phyloP scores from a whole-genome alignment of 805 yeast species.

The Wickerhamiella siamensis region DNA sequence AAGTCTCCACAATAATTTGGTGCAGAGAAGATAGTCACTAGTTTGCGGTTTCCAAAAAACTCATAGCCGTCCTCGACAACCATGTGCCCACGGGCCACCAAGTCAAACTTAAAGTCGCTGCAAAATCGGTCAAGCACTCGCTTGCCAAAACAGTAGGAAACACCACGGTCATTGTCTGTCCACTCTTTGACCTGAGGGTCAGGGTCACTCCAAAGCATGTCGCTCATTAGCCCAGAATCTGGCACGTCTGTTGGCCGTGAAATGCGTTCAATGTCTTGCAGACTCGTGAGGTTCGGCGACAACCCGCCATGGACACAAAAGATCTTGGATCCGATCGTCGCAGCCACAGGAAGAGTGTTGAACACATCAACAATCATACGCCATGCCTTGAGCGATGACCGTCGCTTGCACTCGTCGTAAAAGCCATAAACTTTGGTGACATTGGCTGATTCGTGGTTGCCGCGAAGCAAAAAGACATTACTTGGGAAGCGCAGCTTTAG shows the following conservation, averaged over 20 bases:
- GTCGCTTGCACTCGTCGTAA: conserved; percentile 92
- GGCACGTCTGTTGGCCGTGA: conserved; percentile 78
- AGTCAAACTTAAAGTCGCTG: conserved; percentile 56
- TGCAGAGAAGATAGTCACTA: conserved; percentile 61
- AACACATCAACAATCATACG: conserved; percentile 84
- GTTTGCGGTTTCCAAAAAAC: conserved; percentile 52
- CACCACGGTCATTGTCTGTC: conserved; percentile 81
- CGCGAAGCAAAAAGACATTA: conserved; percentile 78
- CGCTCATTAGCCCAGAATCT: conserved; percentile 62
- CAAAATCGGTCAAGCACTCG: conserved; percentile 65
- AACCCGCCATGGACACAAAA: conserved; percentile 84
- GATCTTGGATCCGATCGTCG: conserved; percentile 85
- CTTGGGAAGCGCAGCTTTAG: conserved; percentile 93
- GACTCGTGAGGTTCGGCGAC: conserved; percentile 53
- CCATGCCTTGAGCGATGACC: conserved; percentile 86
- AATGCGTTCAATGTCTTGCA: conserved; percentile 59
- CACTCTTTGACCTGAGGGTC: conserved; percentile 69
- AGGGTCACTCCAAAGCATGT: conserved; percentile 74
- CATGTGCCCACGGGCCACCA: conserved; percentile 79
- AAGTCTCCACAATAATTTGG: conserved; percentile 72
- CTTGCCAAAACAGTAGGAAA: conserved; percentile 61
- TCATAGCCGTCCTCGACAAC: conserved; percentile 74
- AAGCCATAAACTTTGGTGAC: conserved; percentile 95
- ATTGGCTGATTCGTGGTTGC: conserved; percentile 97
- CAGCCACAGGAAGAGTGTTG: conserved; percentile 89